These are phyloP conservation scores for Cutaneotrichosporon mucoides DNA, from an alignment of 1,284 basidiomycete genomes.

Conservation along the genomic window DNA sequence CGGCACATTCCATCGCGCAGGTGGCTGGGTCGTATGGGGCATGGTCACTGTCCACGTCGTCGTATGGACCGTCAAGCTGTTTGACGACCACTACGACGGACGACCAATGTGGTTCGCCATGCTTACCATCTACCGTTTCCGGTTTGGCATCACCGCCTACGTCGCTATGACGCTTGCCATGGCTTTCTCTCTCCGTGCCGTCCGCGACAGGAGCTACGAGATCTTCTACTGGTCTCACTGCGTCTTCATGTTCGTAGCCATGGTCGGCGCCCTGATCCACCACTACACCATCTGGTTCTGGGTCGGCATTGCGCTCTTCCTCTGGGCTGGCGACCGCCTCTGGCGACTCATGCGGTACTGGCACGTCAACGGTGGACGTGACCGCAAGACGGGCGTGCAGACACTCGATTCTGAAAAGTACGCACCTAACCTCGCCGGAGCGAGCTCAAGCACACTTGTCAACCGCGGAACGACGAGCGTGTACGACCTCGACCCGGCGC, in stretches of 20 bases:
- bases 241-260: constrained; percentile 60
- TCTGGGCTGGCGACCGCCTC: constrained; percentile 65
- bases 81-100: constrained; percentile 55
- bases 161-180: constrained; percentile 64
- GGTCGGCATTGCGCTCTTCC: constrained; percentile 60
- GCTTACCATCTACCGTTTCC: constrained; percentile 65
- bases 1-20: constrained; percentile 65
- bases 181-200: constrained; percentile 59
- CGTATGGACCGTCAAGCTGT: constrained; percentile 71
- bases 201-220: constrained; percentile 69
- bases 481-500: neutral
- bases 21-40: constrained; percentile 69
- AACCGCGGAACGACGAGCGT: neutral
- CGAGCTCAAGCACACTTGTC: neutral
- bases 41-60: constrained; percentile 65
- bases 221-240: constrained; percentile 70
- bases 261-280: constrained; percentile 58
- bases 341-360: constrained; percentile 61
- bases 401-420: constrained; percentile 8
- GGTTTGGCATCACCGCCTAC: constrained; percentile 70
- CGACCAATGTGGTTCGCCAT: constrained; percentile 60
- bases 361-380: constrained; percentile 57
- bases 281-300: constrained; percentile 60
- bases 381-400: constrained; percentile 24
- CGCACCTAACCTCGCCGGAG: neutral